phyloP scores from a whole-genome alignment of 1,284 basidiomycete genomes.

The Waitea zeae region DNA sequence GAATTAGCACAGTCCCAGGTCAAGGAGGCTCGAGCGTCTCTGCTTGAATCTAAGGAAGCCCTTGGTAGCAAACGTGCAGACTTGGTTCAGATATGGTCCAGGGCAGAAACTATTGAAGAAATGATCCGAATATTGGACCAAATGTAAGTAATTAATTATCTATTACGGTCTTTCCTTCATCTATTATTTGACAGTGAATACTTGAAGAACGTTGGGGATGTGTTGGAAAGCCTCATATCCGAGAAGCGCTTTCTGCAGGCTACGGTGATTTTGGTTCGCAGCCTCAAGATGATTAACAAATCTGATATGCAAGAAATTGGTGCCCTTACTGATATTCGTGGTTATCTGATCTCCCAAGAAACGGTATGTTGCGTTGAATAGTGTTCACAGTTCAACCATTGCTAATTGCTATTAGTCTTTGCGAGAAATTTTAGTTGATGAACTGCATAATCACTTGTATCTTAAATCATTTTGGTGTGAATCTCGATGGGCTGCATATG shows the following conservation, averaged over 20 bases:
- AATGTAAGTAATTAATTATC: conserved; percentile 34
- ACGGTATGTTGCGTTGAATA: conserved; percentile 29
- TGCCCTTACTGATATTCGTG: conserved; percentile 77
- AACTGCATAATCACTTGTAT: conserved; percentile 95
- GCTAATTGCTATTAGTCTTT: conserved; percentile 36
- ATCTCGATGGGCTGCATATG: conserved; percentile 76
- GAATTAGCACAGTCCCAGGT: conserved; percentile 59
- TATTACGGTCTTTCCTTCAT: conserved; percentile 5
- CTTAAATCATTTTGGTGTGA: conserved; percentile 96
- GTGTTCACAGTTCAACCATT: conserved; percentile 1
- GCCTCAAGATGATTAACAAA: conserved; percentile 83
- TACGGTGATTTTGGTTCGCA: conserved; percentile 74
- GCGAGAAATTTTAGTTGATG: conserved; percentile 87
- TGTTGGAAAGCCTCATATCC: conserved; percentile 85
- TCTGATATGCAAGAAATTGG: conserved; percentile 90
- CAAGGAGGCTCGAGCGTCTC: conserved; percentile 44
- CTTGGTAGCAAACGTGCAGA: conserved; percentile 69
- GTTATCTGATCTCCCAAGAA: conserved; percentile 81
- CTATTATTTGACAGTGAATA: conserved; percentile 45
- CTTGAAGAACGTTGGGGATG: conserved; percentile 82
- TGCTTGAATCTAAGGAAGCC: conserved; percentile 70
- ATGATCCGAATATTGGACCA: conserved; percentile 84
- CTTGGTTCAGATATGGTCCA: conserved; percentile 70
- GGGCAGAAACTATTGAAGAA: conserved; percentile 74
- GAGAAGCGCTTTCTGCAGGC: conserved; percentile 91